Evolutionary conservation across 2,329 filamentous ascomycete species (phyloP).

Genomic region (Colletotrichum somersetense): DNA sequence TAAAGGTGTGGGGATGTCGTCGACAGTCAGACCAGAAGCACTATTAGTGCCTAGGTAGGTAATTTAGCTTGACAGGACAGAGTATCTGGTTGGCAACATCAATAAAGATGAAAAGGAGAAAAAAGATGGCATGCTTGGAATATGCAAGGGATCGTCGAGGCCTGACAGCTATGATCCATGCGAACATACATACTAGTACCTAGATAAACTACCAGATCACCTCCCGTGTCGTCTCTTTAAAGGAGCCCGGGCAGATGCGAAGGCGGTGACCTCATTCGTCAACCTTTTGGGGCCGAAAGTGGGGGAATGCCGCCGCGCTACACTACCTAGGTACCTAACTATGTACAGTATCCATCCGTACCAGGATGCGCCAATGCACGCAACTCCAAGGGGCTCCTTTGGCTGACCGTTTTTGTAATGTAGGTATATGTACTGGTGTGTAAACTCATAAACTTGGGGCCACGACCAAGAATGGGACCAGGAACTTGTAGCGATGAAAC

Average conservation of each 20-base stretch:
- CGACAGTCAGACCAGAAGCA: neutral
- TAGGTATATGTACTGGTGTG: no score
- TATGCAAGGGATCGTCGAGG: conserved; percentile 16
- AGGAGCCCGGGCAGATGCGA: conserved; percentile 17
- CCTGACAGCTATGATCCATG: conserved; percentile 35
- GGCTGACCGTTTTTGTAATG: neutral
- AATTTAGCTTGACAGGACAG: neutral
- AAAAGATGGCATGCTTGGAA: conserved; percentile 9
- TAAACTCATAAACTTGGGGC: neutral
- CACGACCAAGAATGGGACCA: neutral
- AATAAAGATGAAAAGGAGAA: neutral
- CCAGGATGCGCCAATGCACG: conserved; percentile 11
- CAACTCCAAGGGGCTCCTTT: neutral
- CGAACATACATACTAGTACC: neutral
- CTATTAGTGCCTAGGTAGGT: neutral
- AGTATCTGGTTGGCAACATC: neutral
- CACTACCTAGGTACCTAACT: neutral
- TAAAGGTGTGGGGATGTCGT: neutral
- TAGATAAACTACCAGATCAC: conserved; percentile 11
- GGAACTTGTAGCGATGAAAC: neutral
- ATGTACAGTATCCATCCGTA: neutral
- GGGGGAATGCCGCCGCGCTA: conserved; percentile 38
- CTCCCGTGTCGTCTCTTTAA: conserved; percentile 21
- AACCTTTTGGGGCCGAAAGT: conserved; percentile 20
- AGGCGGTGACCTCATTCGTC: conserved; percentile 40